Conservation (phyloP, 768 basidiomycete species). For the Mycena metata region DNA sequence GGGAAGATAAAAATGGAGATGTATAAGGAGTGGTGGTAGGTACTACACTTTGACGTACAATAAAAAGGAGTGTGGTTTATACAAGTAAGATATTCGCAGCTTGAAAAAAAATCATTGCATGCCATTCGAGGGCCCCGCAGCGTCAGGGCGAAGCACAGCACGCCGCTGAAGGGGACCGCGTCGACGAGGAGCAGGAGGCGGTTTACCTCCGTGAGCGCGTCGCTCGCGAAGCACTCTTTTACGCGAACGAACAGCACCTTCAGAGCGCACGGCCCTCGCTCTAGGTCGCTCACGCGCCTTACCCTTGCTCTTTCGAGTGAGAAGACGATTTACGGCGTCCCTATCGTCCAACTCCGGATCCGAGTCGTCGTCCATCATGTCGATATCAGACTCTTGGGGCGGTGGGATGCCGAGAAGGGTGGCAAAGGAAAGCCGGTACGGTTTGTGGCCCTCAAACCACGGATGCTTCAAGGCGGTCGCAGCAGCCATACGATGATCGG, state of each 20-base stretch:
- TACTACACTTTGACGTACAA: no score
- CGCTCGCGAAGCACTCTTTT: no score
- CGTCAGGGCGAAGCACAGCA: no score
- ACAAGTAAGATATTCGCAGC: no score
- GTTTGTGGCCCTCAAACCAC: conserved; percentile 3
- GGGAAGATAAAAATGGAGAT: no score
- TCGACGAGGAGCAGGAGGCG: no score
- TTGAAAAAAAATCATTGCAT: no score
- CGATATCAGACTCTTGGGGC: not conserved
- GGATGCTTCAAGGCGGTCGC: not conserved
- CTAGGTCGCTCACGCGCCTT: not conserved
- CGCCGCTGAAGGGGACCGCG: no score
- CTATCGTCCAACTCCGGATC: not conserved
- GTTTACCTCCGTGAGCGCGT: no score
- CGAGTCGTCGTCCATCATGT: not conserved
- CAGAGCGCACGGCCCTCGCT: not conserved
- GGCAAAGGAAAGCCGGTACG: conserved; percentile 6
- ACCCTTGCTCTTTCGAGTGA: not conserved
- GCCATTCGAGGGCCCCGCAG: no score
- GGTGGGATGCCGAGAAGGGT: not conserved
- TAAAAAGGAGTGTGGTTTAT: no score
- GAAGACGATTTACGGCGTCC: not conserved
- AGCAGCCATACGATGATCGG: conserved; percentile 1
- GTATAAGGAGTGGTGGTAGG: no score
- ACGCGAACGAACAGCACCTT: not conserved